Evolutionary conservation across 345 rosid species (phyloP).

Genomic region (Limnanthes douglasii): DNA sequence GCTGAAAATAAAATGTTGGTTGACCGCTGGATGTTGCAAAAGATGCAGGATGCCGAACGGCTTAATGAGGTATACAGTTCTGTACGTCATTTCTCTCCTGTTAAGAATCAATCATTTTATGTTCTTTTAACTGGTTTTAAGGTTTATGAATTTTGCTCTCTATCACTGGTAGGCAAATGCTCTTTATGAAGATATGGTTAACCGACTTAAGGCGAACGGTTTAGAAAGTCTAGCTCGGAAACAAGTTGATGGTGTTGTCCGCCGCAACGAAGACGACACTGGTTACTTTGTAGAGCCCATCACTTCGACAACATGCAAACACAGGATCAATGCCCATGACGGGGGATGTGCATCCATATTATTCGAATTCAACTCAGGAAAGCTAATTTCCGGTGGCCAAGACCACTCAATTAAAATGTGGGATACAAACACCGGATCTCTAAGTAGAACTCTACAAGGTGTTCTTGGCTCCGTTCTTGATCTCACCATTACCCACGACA

Average conservation of each 20-base stretch:
- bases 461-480: slow-evolving; percentile 90
- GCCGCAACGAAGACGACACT: slow-evolving; percentile 83
- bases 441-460: slow-evolving; percentile 50
- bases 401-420: slow-evolving; percentile 76
- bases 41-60: slow-evolving; percentile 96
- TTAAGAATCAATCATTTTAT: background rate
- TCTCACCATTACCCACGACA: slow-evolving; percentile 68
- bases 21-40: slow-evolving; percentile 96
- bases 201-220: slow-evolving; percentile 77
- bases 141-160: background rate
- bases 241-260: slow-evolving; percentile 96
- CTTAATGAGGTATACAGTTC: slow-evolving; percentile 73
- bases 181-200: slow-evolving; percentile 83
- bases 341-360: slow-evolving; percentile 85
- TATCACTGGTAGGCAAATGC: slow-evolving; percentile 47
- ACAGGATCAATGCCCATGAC: slow-evolving; percentile 76
- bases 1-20: slow-evolving; percentile 78
- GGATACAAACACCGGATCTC: slow-evolving; percentile 68
- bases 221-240: slow-evolving; percentile 73
- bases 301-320: slow-evolving; percentile 59
- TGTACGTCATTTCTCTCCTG: background rate
- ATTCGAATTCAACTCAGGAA: slow-evolving; percentile 65
- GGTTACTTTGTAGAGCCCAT: slow-evolving; percentile 64
- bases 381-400: slow-evolving; percentile 78
- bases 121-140: background rate